These are phyloP conservation scores for Tetrahymena malaccensis DNA, from an alignment of 73 alveolate species.

Conservation along the genomic window DNA sequence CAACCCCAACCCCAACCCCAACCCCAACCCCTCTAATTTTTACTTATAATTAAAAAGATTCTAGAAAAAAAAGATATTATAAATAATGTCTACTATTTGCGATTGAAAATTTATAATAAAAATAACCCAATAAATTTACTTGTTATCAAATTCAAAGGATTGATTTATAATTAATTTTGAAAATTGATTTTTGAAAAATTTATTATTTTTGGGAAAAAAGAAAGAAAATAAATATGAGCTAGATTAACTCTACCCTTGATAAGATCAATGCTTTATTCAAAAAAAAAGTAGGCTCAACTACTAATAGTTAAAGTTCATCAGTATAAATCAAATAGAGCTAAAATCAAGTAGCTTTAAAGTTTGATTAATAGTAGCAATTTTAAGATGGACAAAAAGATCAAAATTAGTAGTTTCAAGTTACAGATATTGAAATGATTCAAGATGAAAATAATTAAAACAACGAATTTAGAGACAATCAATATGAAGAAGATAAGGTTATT, in stretches of 20 bases:
- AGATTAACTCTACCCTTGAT: neutral
- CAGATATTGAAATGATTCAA: neutral
- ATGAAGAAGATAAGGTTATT: neutral
- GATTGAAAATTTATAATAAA: too few relatives aligned
- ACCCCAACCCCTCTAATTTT: neutral
- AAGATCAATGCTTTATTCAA: neutral
- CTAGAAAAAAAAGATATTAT: neutral
- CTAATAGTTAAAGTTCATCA: neutral
- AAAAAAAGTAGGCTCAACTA: neutral
- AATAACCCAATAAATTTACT: too few relatives aligned
- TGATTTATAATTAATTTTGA: neutral
- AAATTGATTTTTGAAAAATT: neutral
- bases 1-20: neutral
- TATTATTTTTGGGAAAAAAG: neutral
- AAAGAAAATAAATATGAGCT: neutral
- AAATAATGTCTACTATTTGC: neutral
- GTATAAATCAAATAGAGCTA: neutral
- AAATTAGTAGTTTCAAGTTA: neutral
- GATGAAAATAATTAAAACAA: neutral
- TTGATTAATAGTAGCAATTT: neutral
- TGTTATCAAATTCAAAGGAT: neutral
- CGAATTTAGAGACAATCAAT: neutral
- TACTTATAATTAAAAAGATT: too few relatives aligned
- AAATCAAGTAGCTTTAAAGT: neutral
- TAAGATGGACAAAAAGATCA: neutral